phyloP scores from a whole-genome alignment of 345 rosid species.

The sweet orange (Citrus sinensis) region DVS_A1.0 CM039167.1:16606501-16607000 shows the following conservation, averaged over 20 bases:
- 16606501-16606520: constrained; percentile 86
- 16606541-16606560: constrained; percentile 42
- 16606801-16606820: constrained; percentile 58
- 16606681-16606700: constrained; percentile 79
- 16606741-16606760: constrained; percentile 52
- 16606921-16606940: constrained; percentile 51
- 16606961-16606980: constrained; percentile 75
- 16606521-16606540: constrained; percentile 49
- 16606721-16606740: constrained; percentile 61
- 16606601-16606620: constrained; percentile 96
- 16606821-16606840: constrained; percentile 87
- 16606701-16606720: constrained; percentile 64
- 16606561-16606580: constrained; percentile 66
- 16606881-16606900: constrained; percentile 55
- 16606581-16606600: constrained; percentile 56
- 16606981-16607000: constrained; percentile 73
- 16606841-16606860: constrained; percentile 85
- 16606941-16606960: constrained; percentile 96
- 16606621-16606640: constrained; percentile 55
- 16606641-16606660: constrained; percentile 87
- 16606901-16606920: constrained; percentile 49
- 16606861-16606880: constrained; percentile 56
- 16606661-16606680: constrained; percentile 70
- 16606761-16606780: constrained; percentile 95
- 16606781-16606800: constrained; percentile 66